A percentile compares a stretch with the other conserved stretches of the same genome.
Evolutionary conservation across 2,329 filamentous ascomycete genomes (phyloP).

Genomic region (Stagonosporopsis cucurbitacearum): DNA sequence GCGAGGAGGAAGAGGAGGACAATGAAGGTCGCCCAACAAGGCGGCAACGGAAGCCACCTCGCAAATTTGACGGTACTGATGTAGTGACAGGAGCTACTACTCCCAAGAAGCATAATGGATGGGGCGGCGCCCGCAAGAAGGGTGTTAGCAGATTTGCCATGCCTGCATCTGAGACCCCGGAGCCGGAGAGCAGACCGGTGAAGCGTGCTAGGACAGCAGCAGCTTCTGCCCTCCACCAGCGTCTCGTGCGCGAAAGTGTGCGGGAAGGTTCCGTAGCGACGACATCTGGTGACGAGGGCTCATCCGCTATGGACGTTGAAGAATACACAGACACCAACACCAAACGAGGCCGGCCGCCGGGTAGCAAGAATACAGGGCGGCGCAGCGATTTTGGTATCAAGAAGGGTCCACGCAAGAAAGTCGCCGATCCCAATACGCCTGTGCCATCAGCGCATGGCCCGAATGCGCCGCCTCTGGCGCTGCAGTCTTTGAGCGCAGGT

Average conservation of each 20-base stretch:
- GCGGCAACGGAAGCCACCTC: constrained; percentile 45
- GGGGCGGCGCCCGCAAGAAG: constrained; percentile 49
- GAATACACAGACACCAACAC: constrained; percentile 30
- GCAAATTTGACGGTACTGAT: constrained; percentile 44
- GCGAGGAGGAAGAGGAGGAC: constrained; percentile 49
- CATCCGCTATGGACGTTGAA: constrained; percentile 41
- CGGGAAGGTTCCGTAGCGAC: constrained; percentile 51
- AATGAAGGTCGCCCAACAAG: constrained; percentile 39
- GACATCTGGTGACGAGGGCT: constrained; percentile 46
- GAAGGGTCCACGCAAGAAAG: constrained; percentile 55
- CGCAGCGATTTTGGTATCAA: constrained; percentile 58
- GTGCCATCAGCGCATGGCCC: constrained; percentile 30
- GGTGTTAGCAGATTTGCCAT: constrained; percentile 44
- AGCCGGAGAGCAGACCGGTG: constrained; percentile 40
- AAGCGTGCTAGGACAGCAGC: constrained; percentile 39
- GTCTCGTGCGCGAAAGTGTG: constrained; percentile 53
- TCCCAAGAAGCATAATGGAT: constrained; percentile 44
- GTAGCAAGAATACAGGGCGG: constrained; percentile 55
- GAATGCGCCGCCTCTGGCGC: constrained; percentile 35
- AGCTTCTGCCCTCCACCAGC: constrained; percentile 47
- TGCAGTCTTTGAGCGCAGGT: constrained; percentile 48
- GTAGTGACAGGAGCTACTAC: constrained; percentile 39
- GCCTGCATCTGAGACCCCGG: constrained; percentile 43
- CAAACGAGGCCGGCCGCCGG: constrained; percentile 49
- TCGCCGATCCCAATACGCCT: constrained; percentile 30